Percentiles rank a stretch among this genome's conserved stretches.
These are phyloP conservation scores for Fusarium sp. DNA, from an alignment of 2,329 filamentous ascomycete genomes.

Conservation along the genomic window DNA sequence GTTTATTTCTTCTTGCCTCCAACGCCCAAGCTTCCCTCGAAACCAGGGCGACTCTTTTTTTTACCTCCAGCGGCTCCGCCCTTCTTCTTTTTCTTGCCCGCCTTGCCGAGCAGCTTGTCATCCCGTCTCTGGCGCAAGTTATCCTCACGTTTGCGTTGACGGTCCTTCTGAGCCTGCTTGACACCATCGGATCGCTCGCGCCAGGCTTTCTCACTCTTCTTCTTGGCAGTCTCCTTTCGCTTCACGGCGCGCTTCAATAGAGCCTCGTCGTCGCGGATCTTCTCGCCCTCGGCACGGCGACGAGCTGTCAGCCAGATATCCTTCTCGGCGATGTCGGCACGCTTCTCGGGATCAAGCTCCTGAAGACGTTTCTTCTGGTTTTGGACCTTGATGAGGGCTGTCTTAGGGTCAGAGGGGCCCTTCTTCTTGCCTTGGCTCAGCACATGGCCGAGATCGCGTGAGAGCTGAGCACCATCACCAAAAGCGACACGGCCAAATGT, in stretches of 20 bases:
- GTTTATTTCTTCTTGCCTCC: slow-evolving; percentile 62
- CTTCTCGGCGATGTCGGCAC: slow-evolving; percentile 89
- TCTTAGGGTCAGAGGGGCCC: slow-evolving; percentile 85
- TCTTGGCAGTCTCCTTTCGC: slow-evolving; percentile 89
- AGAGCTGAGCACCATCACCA: slow-evolving; percentile 83
- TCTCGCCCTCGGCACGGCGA: slow-evolving; percentile 88
- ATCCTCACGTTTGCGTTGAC: slow-evolving; percentile 84
- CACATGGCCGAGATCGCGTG: slow-evolving; percentile 76
- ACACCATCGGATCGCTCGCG: slow-evolving; percentile 78
- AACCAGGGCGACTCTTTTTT: slow-evolving; percentile 70
- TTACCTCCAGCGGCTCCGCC: slow-evolving; percentile 47
- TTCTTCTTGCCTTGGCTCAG: slow-evolving; percentile 71
- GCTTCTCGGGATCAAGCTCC: slow-evolving; percentile 81
- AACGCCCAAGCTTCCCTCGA: slow-evolving; percentile 75
- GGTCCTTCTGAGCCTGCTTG: slow-evolving; percentile 79
- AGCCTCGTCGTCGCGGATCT: slow-evolving; percentile 86
- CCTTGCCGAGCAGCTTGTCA: slow-evolving; percentile 72
- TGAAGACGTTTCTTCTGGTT: slow-evolving; percentile 86
- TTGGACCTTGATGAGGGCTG: slow-evolving; percentile 86
- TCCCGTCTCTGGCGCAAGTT: slow-evolving; percentile 81
- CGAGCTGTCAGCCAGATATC: slow-evolving; percentile 93
- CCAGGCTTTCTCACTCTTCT: slow-evolving; percentile 93
- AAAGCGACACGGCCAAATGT: slow-evolving; percentile 94
- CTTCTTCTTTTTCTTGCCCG: slow-evolving; percentile 68
- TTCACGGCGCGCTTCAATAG: slow-evolving; percentile 95